Evolutionary conservation across 2,329 filamentous ascomycete genomes (phyloP).

Genomic region (Alternaria viburni): DNA sequence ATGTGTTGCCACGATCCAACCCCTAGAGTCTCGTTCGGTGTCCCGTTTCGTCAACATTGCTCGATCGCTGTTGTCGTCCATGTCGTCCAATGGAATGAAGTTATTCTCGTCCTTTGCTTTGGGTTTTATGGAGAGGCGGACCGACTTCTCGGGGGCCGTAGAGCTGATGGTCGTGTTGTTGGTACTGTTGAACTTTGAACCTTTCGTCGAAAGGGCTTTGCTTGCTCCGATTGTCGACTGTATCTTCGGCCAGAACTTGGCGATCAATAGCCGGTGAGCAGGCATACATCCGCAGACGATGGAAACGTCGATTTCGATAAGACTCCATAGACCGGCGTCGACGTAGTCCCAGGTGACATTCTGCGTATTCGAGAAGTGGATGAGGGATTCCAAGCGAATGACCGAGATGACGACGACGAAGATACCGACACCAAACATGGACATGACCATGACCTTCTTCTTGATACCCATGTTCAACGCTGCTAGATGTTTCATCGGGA

Average conservation of each 20-base stretch:
- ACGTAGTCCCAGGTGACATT: conserved; percentile 52
- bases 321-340: conserved; percentile 49
- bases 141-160: conserved; percentile 2
- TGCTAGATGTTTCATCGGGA: conserved; percentile 43
- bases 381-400: conserved; percentile 49
- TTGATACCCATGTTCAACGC: conserved; percentile 38
- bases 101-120: conserved; percentile 21
- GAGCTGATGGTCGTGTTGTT: not conserved
- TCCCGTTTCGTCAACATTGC: not conserved
- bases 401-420: conserved; percentile 53
- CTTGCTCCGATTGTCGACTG: conserved; percentile 15
- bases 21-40: conserved; percentile 2
- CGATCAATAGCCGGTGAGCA: conserved; percentile 25
- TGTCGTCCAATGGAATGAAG: conserved; percentile 29
- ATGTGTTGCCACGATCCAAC: conserved; percentile 12
- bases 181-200: not conserved
- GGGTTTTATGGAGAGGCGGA: conserved; percentile 22
- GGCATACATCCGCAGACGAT: conserved; percentile 54
- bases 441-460: conserved; percentile 45
- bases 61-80: conserved; percentile 19
- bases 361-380: conserved; percentile 50
- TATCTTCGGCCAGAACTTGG: conserved; percentile 21
- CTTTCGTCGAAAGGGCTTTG: conserved; percentile 5
- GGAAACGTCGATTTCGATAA: conserved; percentile 43
- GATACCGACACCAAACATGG: conserved; percentile 47